Evolutionary conservation across 805 yeast species (phyloP).

Genomic region (Starmerella tilneyi): DNA sequence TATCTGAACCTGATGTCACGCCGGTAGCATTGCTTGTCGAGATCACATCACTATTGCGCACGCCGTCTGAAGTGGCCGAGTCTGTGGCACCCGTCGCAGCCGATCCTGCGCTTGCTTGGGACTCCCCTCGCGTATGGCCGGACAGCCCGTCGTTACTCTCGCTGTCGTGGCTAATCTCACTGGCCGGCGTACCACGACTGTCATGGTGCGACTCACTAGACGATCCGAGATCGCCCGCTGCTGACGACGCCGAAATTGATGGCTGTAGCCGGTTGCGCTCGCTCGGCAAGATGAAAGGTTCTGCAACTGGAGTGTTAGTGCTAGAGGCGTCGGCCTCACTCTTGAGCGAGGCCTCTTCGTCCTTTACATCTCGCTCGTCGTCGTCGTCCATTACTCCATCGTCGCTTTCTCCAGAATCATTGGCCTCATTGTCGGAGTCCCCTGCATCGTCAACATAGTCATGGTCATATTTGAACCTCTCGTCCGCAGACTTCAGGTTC

Average conservation of each 20-base stretch:
- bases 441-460: conserved; percentile 4
- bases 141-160: not conserved
- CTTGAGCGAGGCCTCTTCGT: not conserved
- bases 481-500: not conserved
- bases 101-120: conserved; percentile 11
- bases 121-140: conserved; percentile 6
- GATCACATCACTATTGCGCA: not conserved
- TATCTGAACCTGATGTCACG: not conserved
- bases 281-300: conserved; percentile 18
- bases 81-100: conserved; percentile 8
- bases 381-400: conserved; percentile 5
- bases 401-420: conserved; percentile 10
- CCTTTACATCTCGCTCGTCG: not conserved
- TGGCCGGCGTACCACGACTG: not conserved
- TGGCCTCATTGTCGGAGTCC: conserved; percentile 2
- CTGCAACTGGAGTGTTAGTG: not conserved
- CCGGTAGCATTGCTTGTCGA: not conserved
- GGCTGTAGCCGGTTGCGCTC: conserved; percentile 16
- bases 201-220: not conserved
- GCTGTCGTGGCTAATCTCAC: conserved; percentile 2
- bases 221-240: not conserved
- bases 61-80: not conserved
- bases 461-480: conserved; percentile 8
- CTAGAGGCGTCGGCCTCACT: not conserved
- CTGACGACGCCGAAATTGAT: not conserved